A percentile compares a stretch with the other conserved stretches of the same genome.
These are phyloP conservation scores for Eucalyptus tenuipes DNA, from an alignment of 345 rosid genomes.

Conservation along the genomic window DNA sequence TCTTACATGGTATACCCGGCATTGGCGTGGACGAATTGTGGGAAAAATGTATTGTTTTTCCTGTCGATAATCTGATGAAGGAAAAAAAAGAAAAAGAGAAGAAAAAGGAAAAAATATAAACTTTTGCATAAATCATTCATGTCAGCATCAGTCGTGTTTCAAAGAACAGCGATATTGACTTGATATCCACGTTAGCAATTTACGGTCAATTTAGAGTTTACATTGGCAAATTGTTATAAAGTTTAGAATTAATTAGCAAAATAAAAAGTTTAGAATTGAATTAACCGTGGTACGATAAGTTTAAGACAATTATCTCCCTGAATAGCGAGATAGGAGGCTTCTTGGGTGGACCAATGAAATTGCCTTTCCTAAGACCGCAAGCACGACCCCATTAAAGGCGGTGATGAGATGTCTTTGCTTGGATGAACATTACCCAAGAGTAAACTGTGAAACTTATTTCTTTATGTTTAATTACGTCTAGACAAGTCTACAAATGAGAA, in stretches of 20 bases:
- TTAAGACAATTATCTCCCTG: rapidly evolving
- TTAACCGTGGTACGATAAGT: rapidly evolving
- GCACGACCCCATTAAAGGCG: no score
- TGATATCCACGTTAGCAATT: no score
- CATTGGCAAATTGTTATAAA: no score
- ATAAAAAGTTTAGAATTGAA: no score
- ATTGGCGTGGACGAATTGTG: not conserved
- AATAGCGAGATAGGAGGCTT: not conserved
- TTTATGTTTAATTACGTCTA: not conserved
- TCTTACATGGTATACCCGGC: rapidly evolving
- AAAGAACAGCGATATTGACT: rapidly evolving
- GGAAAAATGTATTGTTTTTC: not conserved
- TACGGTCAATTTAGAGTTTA: rapidly evolving
- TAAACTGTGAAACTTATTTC: not conserved
- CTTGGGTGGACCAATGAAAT: not conserved
- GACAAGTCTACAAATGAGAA: not conserved
- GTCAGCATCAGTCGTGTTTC: rapidly evolving
- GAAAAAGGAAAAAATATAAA: no score
- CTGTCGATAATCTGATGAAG: rapidly evolving
- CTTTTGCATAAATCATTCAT: no score
- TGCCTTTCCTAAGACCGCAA: not conserved
- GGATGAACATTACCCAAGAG: not conserved
- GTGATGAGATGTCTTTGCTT: not conserved
- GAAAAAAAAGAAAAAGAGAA: no score
- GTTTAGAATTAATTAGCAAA: no score